Conservation (phyloP, 257 asterid species). For the Plantago elongata region DNA sequence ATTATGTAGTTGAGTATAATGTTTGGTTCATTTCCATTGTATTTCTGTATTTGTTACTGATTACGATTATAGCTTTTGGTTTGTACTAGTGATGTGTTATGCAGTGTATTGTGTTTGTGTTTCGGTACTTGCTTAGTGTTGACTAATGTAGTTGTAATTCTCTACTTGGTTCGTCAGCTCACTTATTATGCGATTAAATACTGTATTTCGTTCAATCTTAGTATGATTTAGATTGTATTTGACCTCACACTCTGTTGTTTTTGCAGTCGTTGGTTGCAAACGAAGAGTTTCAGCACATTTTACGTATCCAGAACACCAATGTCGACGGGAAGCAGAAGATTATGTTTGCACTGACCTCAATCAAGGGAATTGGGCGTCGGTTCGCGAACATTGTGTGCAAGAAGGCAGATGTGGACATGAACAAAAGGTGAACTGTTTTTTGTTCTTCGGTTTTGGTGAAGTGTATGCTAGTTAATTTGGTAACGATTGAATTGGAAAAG, state of each 20-base stretch:
- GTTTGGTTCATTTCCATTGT: too few species aligned
- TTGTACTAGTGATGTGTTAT: too few species aligned
- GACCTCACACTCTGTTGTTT: neutral
- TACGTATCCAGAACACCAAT: conserved; percentile 90
- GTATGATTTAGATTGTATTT: neutral
- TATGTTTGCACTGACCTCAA: conserved; percentile 91
- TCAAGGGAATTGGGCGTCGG: conserved; percentile 97
- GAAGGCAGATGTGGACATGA: conserved; percentile 93
- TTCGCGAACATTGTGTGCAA: conserved; percentile 87
- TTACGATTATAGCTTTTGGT: too few species aligned
- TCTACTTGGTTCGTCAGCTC: neutral
- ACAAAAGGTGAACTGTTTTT: conserved; percentile 51
- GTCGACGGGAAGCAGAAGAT: conserved; percentile 95
- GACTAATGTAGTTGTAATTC: too few species aligned
- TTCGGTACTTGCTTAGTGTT: too few species aligned
- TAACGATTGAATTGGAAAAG: too few species aligned
- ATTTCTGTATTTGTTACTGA: too few species aligned
- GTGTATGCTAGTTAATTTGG: too few species aligned
- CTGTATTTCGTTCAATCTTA: neutral
- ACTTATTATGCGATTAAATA: neutral
- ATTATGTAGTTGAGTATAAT: too few species aligned
- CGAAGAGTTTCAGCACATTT: conserved; percentile 94
- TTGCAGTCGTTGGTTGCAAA: conserved; percentile 72
- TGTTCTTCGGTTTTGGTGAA: too few species aligned
- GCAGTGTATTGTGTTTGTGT: too few species aligned